A percentile compares a stretch with the other conserved stretches of the same genome.
Conservation (phyloP, 164 flowering plant species). For the Taxillus chinensis region DNA sequence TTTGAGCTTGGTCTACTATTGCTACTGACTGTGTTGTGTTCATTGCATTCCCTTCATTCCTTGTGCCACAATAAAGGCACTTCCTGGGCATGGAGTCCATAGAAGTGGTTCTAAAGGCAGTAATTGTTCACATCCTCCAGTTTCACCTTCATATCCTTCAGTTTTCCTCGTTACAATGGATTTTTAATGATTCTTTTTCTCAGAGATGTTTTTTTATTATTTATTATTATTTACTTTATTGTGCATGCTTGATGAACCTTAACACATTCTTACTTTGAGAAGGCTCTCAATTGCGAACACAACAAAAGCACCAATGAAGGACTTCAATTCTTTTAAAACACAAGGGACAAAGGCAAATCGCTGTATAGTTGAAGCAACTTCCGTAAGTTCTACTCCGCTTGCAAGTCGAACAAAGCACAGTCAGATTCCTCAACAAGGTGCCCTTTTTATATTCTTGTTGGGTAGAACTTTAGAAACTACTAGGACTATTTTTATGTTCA, state of each 20-base stretch:
- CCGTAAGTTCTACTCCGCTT: conserved; percentile 14
- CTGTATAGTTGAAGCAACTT: conserved; percentile 14
- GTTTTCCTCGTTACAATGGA: not conserved
- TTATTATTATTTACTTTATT: not conserved
- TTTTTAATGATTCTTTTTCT: not conserved
- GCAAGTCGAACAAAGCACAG: conserved; percentile 24
- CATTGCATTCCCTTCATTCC: conserved; percentile 7
- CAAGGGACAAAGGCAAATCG: conserved; percentile 27
- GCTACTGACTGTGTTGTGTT: not conserved
- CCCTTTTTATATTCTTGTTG: not conserved
- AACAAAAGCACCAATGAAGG: conserved; percentile 20
- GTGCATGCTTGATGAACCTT: conserved; percentile 23
- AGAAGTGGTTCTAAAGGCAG: conserved; percentile 32
- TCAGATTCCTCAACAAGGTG: conserved; percentile 37
- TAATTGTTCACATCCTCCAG: conserved; percentile 34
- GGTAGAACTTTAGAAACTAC: not conserved
- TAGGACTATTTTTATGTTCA: not conserved
- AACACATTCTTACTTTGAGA: conserved; percentile 45
- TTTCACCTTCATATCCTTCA: conserved; percentile 74
- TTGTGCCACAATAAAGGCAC: conserved; percentile 37
- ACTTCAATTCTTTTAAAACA: conserved; percentile 33
- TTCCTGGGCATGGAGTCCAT: conserved; percentile 20
- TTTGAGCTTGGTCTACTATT: too few species aligned
- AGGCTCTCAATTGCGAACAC: conserved; percentile 34
- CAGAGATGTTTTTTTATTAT: not conserved